Percentiles rank a stretch among this genome's conserved stretches.
Conservation (phyloP, 2,329 filamentous ascomycete species). For the Penicillium brasilianum region DNA sequence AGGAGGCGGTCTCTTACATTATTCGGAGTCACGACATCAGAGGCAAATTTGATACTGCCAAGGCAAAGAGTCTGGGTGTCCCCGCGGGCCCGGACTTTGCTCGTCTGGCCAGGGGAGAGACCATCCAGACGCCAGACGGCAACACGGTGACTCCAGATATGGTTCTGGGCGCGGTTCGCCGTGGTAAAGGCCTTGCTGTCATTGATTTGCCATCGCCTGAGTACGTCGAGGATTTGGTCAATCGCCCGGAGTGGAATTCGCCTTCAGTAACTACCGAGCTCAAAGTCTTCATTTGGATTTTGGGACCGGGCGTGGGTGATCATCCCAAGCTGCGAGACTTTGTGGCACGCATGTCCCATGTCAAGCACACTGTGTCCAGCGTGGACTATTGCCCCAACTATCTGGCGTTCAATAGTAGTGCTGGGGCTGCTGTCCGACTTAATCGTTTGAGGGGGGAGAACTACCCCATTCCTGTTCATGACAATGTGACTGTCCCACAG, state of each 20-base stretch:
- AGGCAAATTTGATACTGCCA: conserved; percentile 75
- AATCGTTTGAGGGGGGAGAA: conserved; percentile 73
- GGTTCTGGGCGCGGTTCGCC: conserved; percentile 72
- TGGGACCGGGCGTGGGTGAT: conserved; percentile 69
- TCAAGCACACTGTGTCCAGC: conserved; percentile 79
- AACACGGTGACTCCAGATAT: conserved; percentile 79
- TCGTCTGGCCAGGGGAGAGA: conserved; percentile 66
- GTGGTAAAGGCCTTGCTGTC: conserved; percentile 76
- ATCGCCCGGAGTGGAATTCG: conserved; percentile 73
- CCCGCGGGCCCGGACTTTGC: conserved; percentile 63
- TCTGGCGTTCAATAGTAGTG: conserved; percentile 70
- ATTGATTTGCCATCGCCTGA: conserved; percentile 75
- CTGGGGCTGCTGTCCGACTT: conserved; percentile 70
- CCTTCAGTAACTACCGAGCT: conserved; percentile 69
- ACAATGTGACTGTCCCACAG: conserved; percentile 59
- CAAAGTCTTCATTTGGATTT: conserved; percentile 76
- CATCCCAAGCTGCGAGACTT: conserved; percentile 71
- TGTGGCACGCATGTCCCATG: conserved; percentile 63
- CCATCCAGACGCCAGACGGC: conserved; percentile 68
- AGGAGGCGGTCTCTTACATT: conserved; percentile 81
- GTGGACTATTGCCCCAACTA: conserved; percentile 76
- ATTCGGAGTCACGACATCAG: conserved; percentile 75
- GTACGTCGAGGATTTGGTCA: conserved; percentile 72
- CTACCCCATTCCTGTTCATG: conserved; percentile 72
- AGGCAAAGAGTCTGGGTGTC: conserved; percentile 70